Percentiles rank a stretch among this genome's conserved stretches.
Evolutionary conservation across 345 rosid species (phyloP).

Genomic region (Tarenaya hassleriana): DNA sequence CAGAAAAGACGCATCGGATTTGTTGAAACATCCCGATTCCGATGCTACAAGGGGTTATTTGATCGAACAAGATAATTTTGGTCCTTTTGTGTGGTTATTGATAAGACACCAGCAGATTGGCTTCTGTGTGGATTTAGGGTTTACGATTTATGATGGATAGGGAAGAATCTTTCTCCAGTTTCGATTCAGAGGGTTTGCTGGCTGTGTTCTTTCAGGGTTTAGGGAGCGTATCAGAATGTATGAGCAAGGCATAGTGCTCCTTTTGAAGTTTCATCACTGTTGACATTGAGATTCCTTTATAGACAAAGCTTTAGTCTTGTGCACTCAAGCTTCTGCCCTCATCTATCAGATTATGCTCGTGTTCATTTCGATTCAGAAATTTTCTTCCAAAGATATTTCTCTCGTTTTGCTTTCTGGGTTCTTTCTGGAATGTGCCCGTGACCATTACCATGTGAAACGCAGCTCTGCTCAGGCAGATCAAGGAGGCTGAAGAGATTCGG

Average conservation of each 20-base stretch:
- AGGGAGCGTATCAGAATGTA: too few species aligned
- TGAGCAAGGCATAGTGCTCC: not conserved
- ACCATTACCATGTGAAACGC: conserved; percentile 22
- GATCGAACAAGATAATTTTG: not conserved
- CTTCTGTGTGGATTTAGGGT: not conserved
- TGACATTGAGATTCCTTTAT: not conserved
- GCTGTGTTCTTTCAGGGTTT: not conserved
- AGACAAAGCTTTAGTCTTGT: not conserved
- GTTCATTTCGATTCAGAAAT: too few species aligned
- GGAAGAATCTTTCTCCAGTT: not conserved
- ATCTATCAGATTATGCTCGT: too few species aligned
- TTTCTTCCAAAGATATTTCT: not conserved
- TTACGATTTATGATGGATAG: not conserved
- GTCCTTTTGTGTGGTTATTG: not conserved
- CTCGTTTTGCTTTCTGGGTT: not conserved
- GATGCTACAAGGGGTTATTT: not conserved
- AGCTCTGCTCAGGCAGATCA: conserved; percentile 51
- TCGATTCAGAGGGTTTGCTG: not conserved
- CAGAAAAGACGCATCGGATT: not conserved
- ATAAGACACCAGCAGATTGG: too few species aligned
- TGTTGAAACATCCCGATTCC: not conserved
- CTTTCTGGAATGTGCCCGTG: not conserved
- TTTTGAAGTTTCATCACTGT: not conserved
- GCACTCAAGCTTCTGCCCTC: not conserved
- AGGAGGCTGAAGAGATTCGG: conserved; percentile 77